These are phyloP conservation scores for Fraxinus latifolia DNA, from an alignment of 305 asterid species.

Conservation along the genomic window DNA sequence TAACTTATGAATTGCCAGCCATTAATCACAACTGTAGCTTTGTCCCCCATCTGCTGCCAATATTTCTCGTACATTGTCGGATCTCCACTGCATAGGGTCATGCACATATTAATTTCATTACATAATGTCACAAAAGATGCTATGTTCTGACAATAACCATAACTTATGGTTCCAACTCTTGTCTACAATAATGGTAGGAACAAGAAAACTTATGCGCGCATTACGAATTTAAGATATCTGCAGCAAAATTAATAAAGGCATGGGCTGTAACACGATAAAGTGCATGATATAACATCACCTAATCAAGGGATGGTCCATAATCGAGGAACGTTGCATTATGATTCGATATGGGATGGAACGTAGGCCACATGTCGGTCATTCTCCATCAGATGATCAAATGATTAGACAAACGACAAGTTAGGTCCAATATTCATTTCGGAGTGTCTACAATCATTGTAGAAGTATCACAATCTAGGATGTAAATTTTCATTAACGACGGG, in stretches of 20 bases:
- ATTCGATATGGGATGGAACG: slow-evolving; percentile 46
- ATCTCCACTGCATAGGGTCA: slow-evolving; percentile 58
- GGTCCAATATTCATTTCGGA: slow-evolving; percentile 44
- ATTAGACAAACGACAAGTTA: slow-evolving; percentile 61
- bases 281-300: slow-evolving; percentile 38
- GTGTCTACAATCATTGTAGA: background rate
- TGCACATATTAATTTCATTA: background rate
- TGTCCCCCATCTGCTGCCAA: slow-evolving; percentile 72
- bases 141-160: background rate
- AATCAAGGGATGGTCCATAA: slow-evolving; percentile 41
- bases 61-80: slow-evolving; percentile 88
- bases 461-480: background rate
- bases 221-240: background rate
- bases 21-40: slow-evolving; percentile 53
- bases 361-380: slow-evolving; percentile 44
- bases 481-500: slow-evolving; percentile 6
- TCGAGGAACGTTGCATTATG: slow-evolving; percentile 34
- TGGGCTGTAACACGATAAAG: background rate
- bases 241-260: background rate
- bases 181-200: background rate
- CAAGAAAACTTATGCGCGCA: background rate
- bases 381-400: slow-evolving; percentile 57
- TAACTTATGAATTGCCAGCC: slow-evolving; percentile 92
- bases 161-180: background rate
- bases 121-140: background rate